Conservation (phyloP, 768 basidiomycete genomes). For the Lactarius evosmus region DNA sequence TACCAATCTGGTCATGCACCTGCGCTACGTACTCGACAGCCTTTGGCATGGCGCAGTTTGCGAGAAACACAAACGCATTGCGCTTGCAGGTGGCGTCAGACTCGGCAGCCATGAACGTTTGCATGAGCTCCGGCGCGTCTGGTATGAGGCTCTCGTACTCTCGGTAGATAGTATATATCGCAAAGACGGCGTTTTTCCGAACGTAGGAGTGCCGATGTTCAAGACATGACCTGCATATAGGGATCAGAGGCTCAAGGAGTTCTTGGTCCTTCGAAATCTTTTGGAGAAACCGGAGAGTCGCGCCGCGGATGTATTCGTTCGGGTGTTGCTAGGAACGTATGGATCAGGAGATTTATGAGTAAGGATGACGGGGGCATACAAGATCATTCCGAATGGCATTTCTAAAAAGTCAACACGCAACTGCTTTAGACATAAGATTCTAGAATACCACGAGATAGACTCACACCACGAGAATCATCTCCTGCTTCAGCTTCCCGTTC, state of each 20-base stretch:
- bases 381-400: constrained; percentile 98
- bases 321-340: constrained; percentile 78
- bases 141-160: constrained; percentile 93
- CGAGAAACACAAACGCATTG: constrained; percentile 94
- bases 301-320: constrained; percentile 98
- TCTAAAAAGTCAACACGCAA: constrained; percentile 39
- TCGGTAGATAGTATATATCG: constrained; percentile 91
- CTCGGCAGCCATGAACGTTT: constrained; percentile 94
- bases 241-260: constrained; percentile 92
- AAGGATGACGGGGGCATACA: constrained; percentile 44
- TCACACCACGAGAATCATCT: constrained; percentile 99
- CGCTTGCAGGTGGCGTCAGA: constrained; percentile 95
- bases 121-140: constrained; percentile 92
- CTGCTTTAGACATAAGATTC: constrained; percentile 10
- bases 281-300: constrained; percentile 93
- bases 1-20: constrained; percentile 78
- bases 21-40: constrained; percentile 89
- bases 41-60: constrained; percentile 79
- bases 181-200: constrained; percentile 97
- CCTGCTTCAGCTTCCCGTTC: constrained; percentile 95
- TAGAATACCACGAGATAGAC: constrained; percentile 36
- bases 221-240: constrained; percentile 88
- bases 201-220: constrained; percentile 98
- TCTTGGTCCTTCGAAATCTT: constrained; percentile 93
- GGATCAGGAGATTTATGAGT: constrained; percentile 12